Conservation (phyloP, 306 rosid genomes). For the Pyrus pyrifolia region DNA sequence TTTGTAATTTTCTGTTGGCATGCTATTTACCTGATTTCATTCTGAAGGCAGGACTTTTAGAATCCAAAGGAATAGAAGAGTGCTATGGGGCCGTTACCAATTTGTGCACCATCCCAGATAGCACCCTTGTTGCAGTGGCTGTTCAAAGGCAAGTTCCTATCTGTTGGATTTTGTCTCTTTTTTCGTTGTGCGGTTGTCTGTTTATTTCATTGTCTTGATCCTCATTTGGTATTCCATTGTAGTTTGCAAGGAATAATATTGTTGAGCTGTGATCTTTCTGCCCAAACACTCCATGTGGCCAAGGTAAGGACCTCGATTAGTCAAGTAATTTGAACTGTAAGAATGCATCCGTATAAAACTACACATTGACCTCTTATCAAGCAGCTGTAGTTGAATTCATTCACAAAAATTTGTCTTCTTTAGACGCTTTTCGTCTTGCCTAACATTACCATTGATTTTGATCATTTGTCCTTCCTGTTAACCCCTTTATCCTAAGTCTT, state of each 20-base stretch:
- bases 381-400: not conserved
- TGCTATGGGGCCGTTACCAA: conserved; percentile 53
- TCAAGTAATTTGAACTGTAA: not conserved
- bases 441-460: conserved; percentile 6
- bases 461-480: not conserved
- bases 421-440: not conserved
- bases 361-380: not conserved
- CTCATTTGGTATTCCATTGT: conserved; percentile 13
- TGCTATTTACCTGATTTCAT: conserved; percentile 25
- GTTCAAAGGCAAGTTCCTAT: conserved; percentile 62
- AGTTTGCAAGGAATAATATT: conserved; percentile 83
- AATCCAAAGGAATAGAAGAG: conserved; percentile 44
- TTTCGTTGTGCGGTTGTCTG: not conserved
- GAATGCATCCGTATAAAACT: not conserved
- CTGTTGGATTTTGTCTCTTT: conserved; percentile 3
- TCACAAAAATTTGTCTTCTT: not conserved
- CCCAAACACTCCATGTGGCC: conserved; percentile 45
- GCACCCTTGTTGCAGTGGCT: conserved; percentile 73
- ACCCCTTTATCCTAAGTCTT: not conserved
- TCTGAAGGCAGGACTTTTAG: conserved; percentile 80
- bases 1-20: not conserved
- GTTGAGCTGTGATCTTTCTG: conserved; percentile 51
- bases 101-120: conserved; percentile 53
- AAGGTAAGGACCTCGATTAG: conserved; percentile 43
- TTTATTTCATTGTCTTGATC: conserved; percentile 11